These are phyloP conservation scores for Conticribra guillardii DNA, from an alignment of 108 stramenopile species.

Conservation along the genomic window DNA sequence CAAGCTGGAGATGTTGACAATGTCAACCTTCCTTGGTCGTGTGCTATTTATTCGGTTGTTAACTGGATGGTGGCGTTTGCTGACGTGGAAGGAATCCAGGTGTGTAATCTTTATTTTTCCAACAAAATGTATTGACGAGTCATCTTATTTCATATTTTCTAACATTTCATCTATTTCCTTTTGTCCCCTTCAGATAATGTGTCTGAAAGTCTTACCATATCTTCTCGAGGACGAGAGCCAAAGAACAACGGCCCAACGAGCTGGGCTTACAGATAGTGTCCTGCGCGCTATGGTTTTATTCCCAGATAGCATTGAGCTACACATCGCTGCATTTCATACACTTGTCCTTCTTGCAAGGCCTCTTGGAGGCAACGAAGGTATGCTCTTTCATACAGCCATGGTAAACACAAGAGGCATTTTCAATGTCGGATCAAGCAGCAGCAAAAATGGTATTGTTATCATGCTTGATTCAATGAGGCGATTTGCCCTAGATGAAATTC, in stretches of 20 bases:
- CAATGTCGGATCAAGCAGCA: slow-evolving; percentile 43
- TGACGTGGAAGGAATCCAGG: slow-evolving; percentile 87
- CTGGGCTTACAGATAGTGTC: slow-evolving; percentile 80
- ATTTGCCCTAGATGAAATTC: slow-evolving; percentile 68
- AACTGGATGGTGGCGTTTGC: slow-evolving; percentile 90
- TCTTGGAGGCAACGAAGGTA: slow-evolving; percentile 91
- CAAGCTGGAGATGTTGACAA: slow-evolving; percentile 57
- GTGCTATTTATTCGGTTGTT: slow-evolving; percentile 85
- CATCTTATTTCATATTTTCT: too few relatives aligned
- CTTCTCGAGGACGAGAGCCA: slow-evolving; percentile 82
- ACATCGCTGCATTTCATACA: slow-evolving; percentile 88
- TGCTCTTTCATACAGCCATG: slow-evolving; percentile 90
- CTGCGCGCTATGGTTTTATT: slow-evolving; percentile 87
- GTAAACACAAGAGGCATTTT: slow-evolving; percentile 71
- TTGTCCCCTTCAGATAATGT: slow-evolving; percentile 86
- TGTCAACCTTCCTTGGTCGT: slow-evolving; percentile 79
- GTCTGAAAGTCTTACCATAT: slow-evolving; percentile 73
- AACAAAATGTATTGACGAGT: too few relatives aligned
- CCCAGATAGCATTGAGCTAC: slow-evolving; percentile 74
- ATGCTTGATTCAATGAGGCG: slow-evolving; percentile 89
- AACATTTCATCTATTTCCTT: too few relatives aligned
- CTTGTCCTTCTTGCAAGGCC: slow-evolving; percentile 92
- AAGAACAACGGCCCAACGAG: slow-evolving; percentile 72
- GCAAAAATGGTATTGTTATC: slow-evolving; percentile 84
- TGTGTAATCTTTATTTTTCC: slow-evolving; percentile 3